Evolutionary conservation across 305 asterid genomes (phyloP), one percentile per base, ranked within the genome.

Genomic region (Andrographis paniculata): DNA sequence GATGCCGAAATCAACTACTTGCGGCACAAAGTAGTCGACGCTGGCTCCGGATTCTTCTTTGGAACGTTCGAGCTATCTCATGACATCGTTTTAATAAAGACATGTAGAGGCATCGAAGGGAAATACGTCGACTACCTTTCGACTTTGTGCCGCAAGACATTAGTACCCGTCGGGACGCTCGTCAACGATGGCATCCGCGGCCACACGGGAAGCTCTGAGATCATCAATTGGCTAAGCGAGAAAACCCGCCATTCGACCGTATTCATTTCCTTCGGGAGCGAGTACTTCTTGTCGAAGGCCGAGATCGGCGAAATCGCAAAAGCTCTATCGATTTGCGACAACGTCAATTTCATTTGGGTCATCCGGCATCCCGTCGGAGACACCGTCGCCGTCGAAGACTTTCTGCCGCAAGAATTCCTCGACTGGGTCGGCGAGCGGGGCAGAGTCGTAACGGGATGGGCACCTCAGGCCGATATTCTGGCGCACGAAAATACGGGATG

Each of bases 171-270:
- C 14, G 49, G 28, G n/a, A 28, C 49, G 14, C 49, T 19, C 14
- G 49, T 44, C 30, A 69, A 55, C n/a, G 52, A 33, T 0, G 5
- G 17, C 2, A 20, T 2, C 42, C 14, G 14, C 17, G 12, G 14
- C 1, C 9, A 3, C 10, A 21, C 9, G 20, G 33, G 14, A 19
- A 44, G n/a, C 20, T 7, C 42, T 45, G 51, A 42, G 21, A 43
- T 72, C 5, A 63, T 54, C 7, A 48, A 59, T n/a, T 76, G 84
- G 80, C 65, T 73, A 9, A 53, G 49, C 40, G 39, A 40, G 28
- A 69, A 70, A 12, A 1, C 20, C 6, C 22, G 14, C 1, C 22
- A 17, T 17, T 48, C 54, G n/a, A 48, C 54, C 2, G 22, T 48
- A 11, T 48, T 28, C 41, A 20, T 30, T 17, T 48, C 54, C 15